Conservation (phyloP, 176 grass and related monocot species). For the Rhynchospora tenuis region DNA sequence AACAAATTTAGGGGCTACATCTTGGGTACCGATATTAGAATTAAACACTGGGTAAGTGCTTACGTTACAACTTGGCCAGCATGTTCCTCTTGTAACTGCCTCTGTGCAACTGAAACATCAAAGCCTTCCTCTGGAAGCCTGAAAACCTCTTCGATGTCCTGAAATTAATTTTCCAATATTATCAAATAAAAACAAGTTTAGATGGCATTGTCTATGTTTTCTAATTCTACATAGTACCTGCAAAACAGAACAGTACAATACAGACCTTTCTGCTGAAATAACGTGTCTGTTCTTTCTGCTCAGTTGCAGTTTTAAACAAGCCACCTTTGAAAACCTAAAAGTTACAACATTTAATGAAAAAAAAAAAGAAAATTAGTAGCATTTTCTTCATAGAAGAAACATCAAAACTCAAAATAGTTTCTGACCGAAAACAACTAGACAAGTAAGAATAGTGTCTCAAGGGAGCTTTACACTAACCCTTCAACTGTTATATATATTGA, state of each 20-base stretch:
- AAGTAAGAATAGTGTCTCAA: no score
- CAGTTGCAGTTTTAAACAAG: slow-evolving; percentile 83
- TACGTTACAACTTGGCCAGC: slow-evolving; percentile 54
- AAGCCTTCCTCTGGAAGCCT: slow-evolving; percentile 82
- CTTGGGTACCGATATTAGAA: neutral
- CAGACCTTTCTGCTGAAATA: slow-evolving; percentile 87
- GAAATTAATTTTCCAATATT: slow-evolving; percentile 14
- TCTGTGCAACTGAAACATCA: slow-evolving; percentile 75
- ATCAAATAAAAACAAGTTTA: slow-evolving; percentile 6
- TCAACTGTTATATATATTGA: no score
- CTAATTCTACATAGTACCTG: slow-evolving; percentile 1
- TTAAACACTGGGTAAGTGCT: slow-evolving; percentile 5
- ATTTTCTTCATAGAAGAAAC: neutral
- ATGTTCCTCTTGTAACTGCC: slow-evolving; percentile 86
- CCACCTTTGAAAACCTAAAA: slow-evolving; percentile 78
- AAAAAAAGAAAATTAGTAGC: neutral
- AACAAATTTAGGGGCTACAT: neutral
- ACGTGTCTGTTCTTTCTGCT: slow-evolving; percentile 87
- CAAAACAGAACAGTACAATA: neutral
- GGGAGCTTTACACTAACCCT: no score
- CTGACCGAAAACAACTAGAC: no score
- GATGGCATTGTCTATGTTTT: slow-evolving; percentile 13
- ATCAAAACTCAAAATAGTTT: neutral
- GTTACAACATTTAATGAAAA: neutral
- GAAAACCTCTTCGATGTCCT: slow-evolving; percentile 80